These are phyloP conservation scores for Colletotrichum endophyticum DNA, from an alignment of 2,329 filamentous ascomycete genomes.

Conservation along the genomic window DNA sequence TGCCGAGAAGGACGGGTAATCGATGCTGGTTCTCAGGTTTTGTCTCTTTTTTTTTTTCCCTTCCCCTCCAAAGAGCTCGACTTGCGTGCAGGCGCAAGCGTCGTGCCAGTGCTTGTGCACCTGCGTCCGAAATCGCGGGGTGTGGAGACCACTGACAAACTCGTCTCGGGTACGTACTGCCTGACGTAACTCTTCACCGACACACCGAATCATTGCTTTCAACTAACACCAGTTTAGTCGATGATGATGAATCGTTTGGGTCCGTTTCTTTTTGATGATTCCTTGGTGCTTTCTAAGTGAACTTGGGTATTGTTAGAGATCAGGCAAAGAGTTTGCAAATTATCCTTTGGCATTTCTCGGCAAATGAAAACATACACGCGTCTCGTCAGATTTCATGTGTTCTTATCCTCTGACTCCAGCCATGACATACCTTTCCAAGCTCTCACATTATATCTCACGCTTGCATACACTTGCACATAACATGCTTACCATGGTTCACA, in stretches of 20 bases:
- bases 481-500: background rate
- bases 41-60: background rate
- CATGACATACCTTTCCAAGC: background rate
- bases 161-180: background rate
- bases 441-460: background rate
- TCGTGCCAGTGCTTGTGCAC: background rate
- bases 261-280: background rate
- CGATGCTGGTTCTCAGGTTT: background rate
- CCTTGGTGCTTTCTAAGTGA: background rate
- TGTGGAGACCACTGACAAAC: background rate
- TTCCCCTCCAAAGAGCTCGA: background rate
- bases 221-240: background rate
- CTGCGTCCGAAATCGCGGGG: conserved; percentile 21
- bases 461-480: background rate
- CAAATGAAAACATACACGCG: background rate
- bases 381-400: background rate
- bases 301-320: background rate
- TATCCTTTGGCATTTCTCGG: background rate
- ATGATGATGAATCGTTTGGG: background rate
- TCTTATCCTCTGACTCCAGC: background rate
- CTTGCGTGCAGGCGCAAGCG: conserved; percentile 1
- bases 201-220: background rate
- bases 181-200: conserved; percentile 9
- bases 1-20: background rate
- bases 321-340: background rate